Evolutionary conservation across 2,329 filamentous ascomycete species (phyloP).

Genomic region (Sporothrix sp.): DNA sequence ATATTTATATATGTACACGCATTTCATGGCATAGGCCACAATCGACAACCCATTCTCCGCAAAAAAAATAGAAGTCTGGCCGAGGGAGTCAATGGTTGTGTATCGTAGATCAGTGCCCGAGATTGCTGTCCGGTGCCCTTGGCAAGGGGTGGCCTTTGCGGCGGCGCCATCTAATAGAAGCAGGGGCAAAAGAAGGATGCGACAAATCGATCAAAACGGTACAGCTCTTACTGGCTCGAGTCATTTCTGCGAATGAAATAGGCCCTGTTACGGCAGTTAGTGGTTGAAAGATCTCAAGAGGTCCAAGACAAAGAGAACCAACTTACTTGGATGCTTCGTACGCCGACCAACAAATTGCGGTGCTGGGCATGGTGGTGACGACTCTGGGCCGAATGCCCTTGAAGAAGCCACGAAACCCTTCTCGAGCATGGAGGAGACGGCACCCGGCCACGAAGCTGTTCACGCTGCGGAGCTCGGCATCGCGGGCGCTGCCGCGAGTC

Average conservation of each 20-base stretch:
- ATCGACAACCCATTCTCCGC: too few relatives aligned
- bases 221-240: neutral
- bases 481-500: conserved; percentile 71
- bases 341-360: conserved; percentile 95
- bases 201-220: neutral
- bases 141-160: too few relatives aligned
- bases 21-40: too few relatives aligned
- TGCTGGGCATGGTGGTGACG: conserved; percentile 95
- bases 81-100: too few relatives aligned
- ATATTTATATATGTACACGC: too few relatives aligned
- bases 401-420: conserved; percentile 81
- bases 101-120: too few relatives aligned
- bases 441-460: conserved; percentile 73
- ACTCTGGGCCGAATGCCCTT: conserved; percentile 85
- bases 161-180: too few relatives aligned
- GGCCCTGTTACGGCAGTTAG: conserved; percentile 32
- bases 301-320: neutral
- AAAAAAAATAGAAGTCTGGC: too few relatives aligned
- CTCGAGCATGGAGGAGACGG: conserved; percentile 68
- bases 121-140: too few relatives aligned
- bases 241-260: conserved; percentile 42
- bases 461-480: conserved; percentile 75
- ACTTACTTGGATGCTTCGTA: conserved; percentile 58
- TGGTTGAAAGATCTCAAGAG: neutral
- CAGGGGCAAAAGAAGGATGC: neutral